Evolutionary conservation across 306 rosid species (phyloP), one percentile per base, ranked within the genome.

Genomic region (Quillaja saponaria): DNA sequence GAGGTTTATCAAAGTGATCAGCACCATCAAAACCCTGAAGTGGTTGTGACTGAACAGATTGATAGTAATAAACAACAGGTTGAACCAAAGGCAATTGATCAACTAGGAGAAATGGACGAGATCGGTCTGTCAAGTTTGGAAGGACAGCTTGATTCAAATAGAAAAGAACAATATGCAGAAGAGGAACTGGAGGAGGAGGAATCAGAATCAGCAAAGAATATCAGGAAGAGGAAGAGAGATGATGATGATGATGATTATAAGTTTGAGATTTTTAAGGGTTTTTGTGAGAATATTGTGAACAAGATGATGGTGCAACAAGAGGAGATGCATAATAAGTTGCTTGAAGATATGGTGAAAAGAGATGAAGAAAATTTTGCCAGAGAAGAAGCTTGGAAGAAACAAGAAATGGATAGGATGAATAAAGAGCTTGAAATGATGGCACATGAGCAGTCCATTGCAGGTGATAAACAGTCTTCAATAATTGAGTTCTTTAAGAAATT

Each of bases 311-410:
- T 68, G 8, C 89, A 83, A 35, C 97, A 91, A 49, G 97, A 87
- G 63, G 85, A 82, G 34, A 85, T 78, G 69, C 97, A 91, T 71
- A 71, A 69, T 6, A 82, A 71, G 81, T 81, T 91, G 44, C 62
- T 91, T 0, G 67, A 85, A 58, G 86, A 91, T n/a, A 87, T 91
- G 90, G 37, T 78, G 50, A 85, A 57, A 67, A 85, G 96, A 61
- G 95, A 87, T 20, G 64, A 84, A 60, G 97, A 81, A 33, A 91
- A 85, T 58, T 12, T 85, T 9, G 80, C 73, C 1, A 85, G 61
- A 51, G 95, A 85, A 53, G 95, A 91, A 51, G 87, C 74, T n/a
- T 84, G 90, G 96, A 91, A 88, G 80, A 87, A 78, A 64, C 74
- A 80, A 73, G 96, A 87, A 76, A 68, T 71, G 44, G 95, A 87